Evolutionary conservation across 2,329 filamentous ascomycete genomes (phyloP), one percentile per base, ranked within the genome.

Genomic region (Nigrograna mackinnonii): DNA sequence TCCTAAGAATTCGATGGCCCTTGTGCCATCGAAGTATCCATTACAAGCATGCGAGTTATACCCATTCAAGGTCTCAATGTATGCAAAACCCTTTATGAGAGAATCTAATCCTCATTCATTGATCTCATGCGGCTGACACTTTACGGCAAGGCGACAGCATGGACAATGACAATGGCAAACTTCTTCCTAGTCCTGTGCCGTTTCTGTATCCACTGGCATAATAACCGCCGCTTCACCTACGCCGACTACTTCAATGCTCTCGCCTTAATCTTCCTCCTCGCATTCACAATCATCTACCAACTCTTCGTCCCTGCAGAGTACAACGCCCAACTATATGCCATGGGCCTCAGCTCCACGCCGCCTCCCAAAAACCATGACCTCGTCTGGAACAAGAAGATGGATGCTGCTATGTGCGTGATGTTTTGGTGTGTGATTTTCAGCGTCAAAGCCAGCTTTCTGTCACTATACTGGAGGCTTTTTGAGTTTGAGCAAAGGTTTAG

Each of bases 181-280:
- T 6, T 40, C 14, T 16, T 50, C 9, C 20, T 42, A 4, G 49
- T 46, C 12, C 22, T 46, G 16, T 45, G 48, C 20, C 45, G 48
- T n/a, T 49, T 46, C 20, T 31, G 22, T 9, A 43, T 51, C 6
- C 48, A 44, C 16, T 51, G 45, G 45, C 42, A 35, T 17, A 42
- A 41, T 22, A 34, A 24, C 7, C 31, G 41, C 6, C 35, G 35
- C 6, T 22, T 51, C 14, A 17, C 22, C 20, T 51, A 37, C 33
- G 45, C 48, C 35, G 48, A 51, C 26, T 34, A 33, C 13, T 40
- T 51, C 32, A 51, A 51, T 34, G 45, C 39, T 6, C 5, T 46
- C 4, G 46, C 45, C 3, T 20, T 43, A 18, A 20, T 43, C 3
- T 35, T 44, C 22, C 35, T 48, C 11, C 5, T 51, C 24, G 42